Base-by-base conservation (phyloP, 2,329 filamentous ascomycete species). In the Epichloe aotearoae region DNA sequence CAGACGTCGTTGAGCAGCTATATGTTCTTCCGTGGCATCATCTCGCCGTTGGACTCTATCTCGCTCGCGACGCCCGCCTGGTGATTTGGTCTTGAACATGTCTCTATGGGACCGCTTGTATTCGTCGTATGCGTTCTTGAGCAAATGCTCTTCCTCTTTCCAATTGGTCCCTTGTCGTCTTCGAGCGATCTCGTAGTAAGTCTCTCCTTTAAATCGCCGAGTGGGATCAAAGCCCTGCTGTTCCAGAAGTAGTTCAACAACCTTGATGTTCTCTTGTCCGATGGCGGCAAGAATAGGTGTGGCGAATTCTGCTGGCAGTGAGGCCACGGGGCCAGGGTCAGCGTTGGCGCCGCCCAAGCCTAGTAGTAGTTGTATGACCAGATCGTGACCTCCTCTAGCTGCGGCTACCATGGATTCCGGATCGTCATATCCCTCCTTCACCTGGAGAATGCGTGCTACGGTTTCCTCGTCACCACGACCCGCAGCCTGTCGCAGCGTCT, bases 231-330 rank as follows among this genome's bases (percentile, higher is more conserved):
- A 96, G 15, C 71, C 70, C 46, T 79, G 77, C 59, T 93, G 87
- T 53, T 83, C 82, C 6, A 95, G 72, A 7, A 96, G 75, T 11
- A 95, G 71, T 52, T 85, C 79, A 43, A 98, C 81, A 52, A 96
- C 88, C 57, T 88, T 86, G 47, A 93, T 77, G 59, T 95, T 93
- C 55, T 83, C 80, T 58, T 91, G 85, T 15, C 93, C 91, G 56
- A 98, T 96, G 1, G 93, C 90, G 52, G 90, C 89, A 38, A 96
- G 77, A 74, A 98, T 94, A 1, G 93, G 93, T 1, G 91, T 97
- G 48, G 90, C 85, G 60, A 86, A 83, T 52, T 93, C 89, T 41
- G 76, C 69, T 30, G 75, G 73, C 52, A 79, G 72, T 33, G 76
- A 74, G 8, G 72, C 61, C 45, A 89, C 67, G 12, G 86, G 79